Conservation (phyloP, 306 rosid genomes). For the Mimosa bimucronata region DNA sequence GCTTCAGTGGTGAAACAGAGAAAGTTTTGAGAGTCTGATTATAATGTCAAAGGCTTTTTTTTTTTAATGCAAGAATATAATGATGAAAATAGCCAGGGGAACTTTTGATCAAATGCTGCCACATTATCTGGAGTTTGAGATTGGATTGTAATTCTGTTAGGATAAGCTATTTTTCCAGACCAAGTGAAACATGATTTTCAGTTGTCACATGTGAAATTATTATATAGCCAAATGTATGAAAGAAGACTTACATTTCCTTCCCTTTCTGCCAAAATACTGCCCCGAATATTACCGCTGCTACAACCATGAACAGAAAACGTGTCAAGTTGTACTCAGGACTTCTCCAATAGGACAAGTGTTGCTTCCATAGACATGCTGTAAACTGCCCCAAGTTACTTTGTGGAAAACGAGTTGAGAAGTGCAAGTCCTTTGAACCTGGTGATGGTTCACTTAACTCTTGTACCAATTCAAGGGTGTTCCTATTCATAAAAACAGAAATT, state of each 20-base stretch:
- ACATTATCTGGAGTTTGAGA: slow-evolving; percentile 13
- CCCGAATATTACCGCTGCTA: slow-evolving; percentile 67
- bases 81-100: background rate
- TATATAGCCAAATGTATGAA: slow-evolving; percentile 27
- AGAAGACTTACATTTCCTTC: slow-evolving; percentile 58
- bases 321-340: slow-evolving; percentile 75
- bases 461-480: slow-evolving; percentile 65
- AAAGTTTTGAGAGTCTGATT: background rate
- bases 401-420: slow-evolving; percentile 67
- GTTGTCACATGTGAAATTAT: slow-evolving; percentile 7
- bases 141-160: slow-evolving; percentile 3
- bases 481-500: slow-evolving; percentile 41
- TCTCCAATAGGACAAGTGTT: slow-evolving; percentile 85
- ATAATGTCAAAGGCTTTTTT: slow-evolving; percentile 4
- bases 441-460: slow-evolving; percentile 55
- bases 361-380: slow-evolving; percentile 80
- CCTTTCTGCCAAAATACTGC: slow-evolving; percentile 88
- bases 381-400: slow-evolving; percentile 67
- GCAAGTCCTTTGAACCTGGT: slow-evolving; percentile 56
- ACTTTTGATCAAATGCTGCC: slow-evolving; percentile 6
- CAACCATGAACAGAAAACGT: slow-evolving; percentile 65
- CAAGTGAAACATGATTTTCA: slow-evolving; percentile 21
- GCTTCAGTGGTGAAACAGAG: slow-evolving; percentile 15
- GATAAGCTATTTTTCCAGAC: slow-evolving; percentile 16
- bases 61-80: slow-evolving; percentile 1